Evolutionary conservation across 78 protist species (phyloP).

Genomic region (Capsaspora owczarzaki): DNA sequence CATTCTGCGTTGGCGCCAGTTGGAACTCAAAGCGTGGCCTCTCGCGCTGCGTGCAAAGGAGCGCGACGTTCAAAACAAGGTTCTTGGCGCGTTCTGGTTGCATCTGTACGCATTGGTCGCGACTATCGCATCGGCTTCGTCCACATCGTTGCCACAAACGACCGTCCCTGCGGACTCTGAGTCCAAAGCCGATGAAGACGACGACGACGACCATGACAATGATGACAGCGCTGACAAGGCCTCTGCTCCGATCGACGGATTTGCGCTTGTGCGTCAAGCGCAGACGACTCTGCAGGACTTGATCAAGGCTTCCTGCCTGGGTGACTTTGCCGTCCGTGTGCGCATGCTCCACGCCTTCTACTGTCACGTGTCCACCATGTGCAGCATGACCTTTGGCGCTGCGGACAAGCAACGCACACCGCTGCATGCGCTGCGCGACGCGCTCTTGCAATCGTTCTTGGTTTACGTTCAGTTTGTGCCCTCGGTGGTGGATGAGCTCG

Average conservation of each 20-base stretch:
- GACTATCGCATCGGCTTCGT: background rate
- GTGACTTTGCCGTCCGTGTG: slow-evolving; percentile 16
- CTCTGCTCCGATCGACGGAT: too few species aligned
- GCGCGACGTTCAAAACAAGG: background rate
- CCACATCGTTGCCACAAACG: too few species aligned
- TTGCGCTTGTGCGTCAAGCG: background rate
- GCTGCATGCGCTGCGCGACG: too few species aligned
- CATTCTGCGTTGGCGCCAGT: slow-evolving; percentile 49
- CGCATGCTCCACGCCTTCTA: background rate
- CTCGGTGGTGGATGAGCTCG: background rate
- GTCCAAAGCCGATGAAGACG: background rate
- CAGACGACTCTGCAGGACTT: background rate
- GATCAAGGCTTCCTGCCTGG: background rate
- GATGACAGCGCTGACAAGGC: too few species aligned
- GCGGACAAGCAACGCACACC: too few species aligned
- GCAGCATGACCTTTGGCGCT: background rate
- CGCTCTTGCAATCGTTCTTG: too few species aligned
- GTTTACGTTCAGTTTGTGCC: background rate
- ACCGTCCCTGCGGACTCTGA: too few species aligned
- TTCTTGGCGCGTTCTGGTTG: background rate
- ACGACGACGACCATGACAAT: background rate
- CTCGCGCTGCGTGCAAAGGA: background rate
- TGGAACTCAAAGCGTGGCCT: slow-evolving; percentile 54
- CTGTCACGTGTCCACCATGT: background rate
- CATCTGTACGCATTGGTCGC: background rate